Base-by-base conservation (phyloP, 768 basidiomycete genomes). In the Lepiota brunneoincarnata region DNA sequence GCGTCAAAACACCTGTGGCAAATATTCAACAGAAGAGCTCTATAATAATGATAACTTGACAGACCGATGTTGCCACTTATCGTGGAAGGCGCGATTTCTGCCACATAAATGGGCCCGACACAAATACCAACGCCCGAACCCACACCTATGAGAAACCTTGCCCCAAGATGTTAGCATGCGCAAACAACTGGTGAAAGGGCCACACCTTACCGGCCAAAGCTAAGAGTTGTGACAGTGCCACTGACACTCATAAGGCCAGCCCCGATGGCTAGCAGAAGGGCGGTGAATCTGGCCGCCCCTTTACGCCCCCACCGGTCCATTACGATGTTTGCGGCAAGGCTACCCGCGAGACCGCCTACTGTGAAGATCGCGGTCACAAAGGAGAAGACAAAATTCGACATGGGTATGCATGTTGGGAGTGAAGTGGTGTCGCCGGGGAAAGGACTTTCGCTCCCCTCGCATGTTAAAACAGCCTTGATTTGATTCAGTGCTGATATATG, bases 401-500 rank as follows among this genome's bases (percentile, higher is more conserved):
- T 89, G 4, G 81, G 81, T 28, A 96, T 85, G 72, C 94, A 96
- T 34, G 83, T 76, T 2, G 89, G 82, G 7, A 91, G 72, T 4
- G 9, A 72, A 73, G 61, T 73, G 67, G 42, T 64, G 57, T 11
- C 46, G 34, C 49, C 67, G 42, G 51, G 64, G 51, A 28, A 60
- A 56, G 41, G 61, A 26, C 42, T 66, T 61, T 28, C 67, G 58
- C 60, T 51, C 26, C 59, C 61, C 47, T 79, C 78, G 72, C 93
- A 96, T 2, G 88, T 91, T 53, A 94, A 65, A 39, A 87, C 83
- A 4, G 79, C 80, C 64, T 91, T 85, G 21, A 95, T 85, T 66
- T 94, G 93, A 67, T 98, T 98, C 55, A 98, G 80, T 14, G 87
- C 87, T 1, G 93, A 90, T 38, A 93, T 91, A 67, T 96, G 92